A percentile compares a stretch with the other conserved stretches of the same genome.
These are phyloP conservation scores for Cryptosporidium canis DNA, from an alignment of 169 alveolate species.

Conservation along the genomic window DNA sequence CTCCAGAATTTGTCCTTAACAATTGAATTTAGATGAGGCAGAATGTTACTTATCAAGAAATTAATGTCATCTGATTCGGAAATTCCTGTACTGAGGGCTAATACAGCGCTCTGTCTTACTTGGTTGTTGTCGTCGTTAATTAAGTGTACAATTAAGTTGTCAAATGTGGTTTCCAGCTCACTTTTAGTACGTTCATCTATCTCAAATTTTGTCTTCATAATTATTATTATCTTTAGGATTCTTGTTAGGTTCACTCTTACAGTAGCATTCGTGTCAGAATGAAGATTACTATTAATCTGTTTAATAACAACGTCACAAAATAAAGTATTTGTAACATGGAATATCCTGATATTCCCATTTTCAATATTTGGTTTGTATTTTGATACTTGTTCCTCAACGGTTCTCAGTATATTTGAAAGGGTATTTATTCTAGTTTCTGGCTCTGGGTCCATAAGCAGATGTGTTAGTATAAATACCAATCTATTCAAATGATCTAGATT, in stretches of 20 bases:
- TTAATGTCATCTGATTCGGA: not conserved
- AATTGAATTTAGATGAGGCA: constrained; percentile 12
- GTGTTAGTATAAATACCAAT: not conserved
- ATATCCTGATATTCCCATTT: not conserved
- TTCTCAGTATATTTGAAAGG: not conserved
- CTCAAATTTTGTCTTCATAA: not conserved
- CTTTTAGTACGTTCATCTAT: not conserved
- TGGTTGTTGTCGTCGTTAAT: constrained; percentile 11
- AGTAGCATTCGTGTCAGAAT: constrained; percentile 3
- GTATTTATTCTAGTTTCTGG: constrained; percentile 45
- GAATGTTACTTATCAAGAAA: not conserved
- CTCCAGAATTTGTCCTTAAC: constrained; percentile 46
- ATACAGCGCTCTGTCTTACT: constrained; percentile 43
- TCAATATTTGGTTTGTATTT: not conserved
- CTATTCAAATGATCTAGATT: not conserved
- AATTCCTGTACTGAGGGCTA: constrained; percentile 33
- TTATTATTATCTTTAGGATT: not conserved
- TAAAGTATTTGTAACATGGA: not conserved
- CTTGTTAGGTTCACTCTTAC: constrained; percentile 23
- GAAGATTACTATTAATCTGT: not conserved
- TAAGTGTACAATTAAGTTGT: not conserved
- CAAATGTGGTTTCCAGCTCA: not conserved
- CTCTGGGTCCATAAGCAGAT: constrained; percentile 20
- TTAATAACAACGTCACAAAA: constrained; percentile 28
- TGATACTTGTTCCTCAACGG: not conserved